These are phyloP conservation scores for Rosa lucieae DNA, from an alignment of 306 rosid species.

Conservation along the genomic window DNA sequence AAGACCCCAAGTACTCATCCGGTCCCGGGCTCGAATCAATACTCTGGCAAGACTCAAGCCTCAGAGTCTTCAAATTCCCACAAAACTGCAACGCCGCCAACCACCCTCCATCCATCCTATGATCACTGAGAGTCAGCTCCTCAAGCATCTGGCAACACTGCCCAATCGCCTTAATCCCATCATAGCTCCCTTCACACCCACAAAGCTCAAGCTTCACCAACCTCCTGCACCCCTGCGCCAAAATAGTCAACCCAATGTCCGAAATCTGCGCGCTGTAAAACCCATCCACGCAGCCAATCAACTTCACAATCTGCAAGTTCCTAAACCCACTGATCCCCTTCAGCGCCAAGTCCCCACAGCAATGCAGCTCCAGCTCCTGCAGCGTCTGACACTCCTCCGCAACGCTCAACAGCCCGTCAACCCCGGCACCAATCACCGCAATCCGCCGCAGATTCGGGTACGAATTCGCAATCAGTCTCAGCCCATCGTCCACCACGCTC, in stretches of 20 bases:
- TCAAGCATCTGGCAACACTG: conserved; percentile 87
- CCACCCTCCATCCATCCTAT: conserved; percentile 93
- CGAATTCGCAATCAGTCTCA: conserved; percentile 45
- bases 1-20: conserved; percentile 69
- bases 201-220: conserved; percentile 77
- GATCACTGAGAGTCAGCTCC: conserved; percentile 66
- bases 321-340: conserved; percentile 53
- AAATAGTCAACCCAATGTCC: conserved; percentile 78
- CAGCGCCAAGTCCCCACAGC: conserved; percentile 46
- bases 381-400: conserved; percentile 73
- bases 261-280: conserved; percentile 58
- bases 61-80: conserved; percentile 77
- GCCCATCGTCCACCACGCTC: conserved; percentile 61
- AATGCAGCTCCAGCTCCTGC: conserved; percentile 82
- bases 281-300: conserved; percentile 51
- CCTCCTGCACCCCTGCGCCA: conserved; percentile 85
- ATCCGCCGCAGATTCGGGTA: conserved; percentile 62
- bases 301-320: conserved; percentile 67
- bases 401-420: conserved; percentile 55
- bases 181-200: conserved; percentile 90
- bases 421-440: conserved; percentile 63
- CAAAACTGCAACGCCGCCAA: conserved; percentile 67
- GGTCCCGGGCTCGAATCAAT: conserved; percentile 69
- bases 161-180: conserved; percentile 89
- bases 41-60: conserved; percentile 52